Evolutionary conservation across 768 basidiomycete species (phyloP), one percentile per base, ranked within the genome.

Genomic region (Leccinum subgranulosum): DNA sequence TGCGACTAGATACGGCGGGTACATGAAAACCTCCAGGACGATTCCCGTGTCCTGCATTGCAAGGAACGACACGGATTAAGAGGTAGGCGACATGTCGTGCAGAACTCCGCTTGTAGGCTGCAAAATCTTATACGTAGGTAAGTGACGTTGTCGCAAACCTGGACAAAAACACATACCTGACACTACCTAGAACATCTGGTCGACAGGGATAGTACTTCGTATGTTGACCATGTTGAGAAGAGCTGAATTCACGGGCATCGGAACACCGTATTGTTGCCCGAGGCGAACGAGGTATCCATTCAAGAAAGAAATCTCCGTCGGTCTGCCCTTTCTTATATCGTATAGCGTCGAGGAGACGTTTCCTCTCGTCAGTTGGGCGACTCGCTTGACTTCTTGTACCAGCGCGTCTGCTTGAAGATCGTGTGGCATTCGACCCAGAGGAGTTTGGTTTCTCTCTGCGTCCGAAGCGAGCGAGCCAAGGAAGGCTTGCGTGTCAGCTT

Each of bases 311-410:
- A 98, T 81, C 74, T 98, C 94, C 0, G 93, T 94, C 6, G 66
- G 59, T 52, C 76, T 75, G 45, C 86, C 86, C 31, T 73, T 71
- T 60, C 79, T 79, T 28, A 95, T 70, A 67, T 96, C 93, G 15
- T 76, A 69, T 17, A 94, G 76, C 84, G 93, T 97, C 15, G 88
- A 91, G 6, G 92, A 93, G 52, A 85, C 80, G 67, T 94, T 93
- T 14, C 74, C 73, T 43, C 73, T 75, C 4, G 92, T 95, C 23
- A 74, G 54, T 9, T 76, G 60, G 15, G 84, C 81, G 46, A 93
- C 81, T 19, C 80, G 79, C 49, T 79, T 51, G 31, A 86, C 84
- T 66, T 91, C 84, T 43, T 74, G 64, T 60, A 80, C 72, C 41
- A 95, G 76, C 25, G 75, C 72, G 3, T 67, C 61, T 1, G 74